These are phyloP conservation scores for Globisporangium rhizosaccharum DNA, from an alignment of 352 stramenopile species.

Conservation along the genomic window DNA sequence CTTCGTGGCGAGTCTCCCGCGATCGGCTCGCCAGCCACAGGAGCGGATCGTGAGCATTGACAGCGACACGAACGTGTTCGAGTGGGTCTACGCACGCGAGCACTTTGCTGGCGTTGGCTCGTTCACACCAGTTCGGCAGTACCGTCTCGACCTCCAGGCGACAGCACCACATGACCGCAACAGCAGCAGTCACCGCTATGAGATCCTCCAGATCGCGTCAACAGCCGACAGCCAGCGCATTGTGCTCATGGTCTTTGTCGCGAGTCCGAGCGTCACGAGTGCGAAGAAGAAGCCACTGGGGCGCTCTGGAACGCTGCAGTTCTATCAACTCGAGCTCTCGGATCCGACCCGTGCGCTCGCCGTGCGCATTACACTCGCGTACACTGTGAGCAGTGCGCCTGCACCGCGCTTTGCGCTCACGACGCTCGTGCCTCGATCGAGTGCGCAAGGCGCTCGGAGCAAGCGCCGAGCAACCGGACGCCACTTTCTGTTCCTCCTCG, in stretches of 20 bases:
- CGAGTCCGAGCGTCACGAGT: constrained; percentile 2
- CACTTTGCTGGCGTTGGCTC: constrained; percentile 40
- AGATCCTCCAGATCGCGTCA: constrained; percentile 38
- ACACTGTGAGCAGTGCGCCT: constrained; percentile 17
- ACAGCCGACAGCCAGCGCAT: constrained; percentile 26
- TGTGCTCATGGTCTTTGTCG: constrained; percentile 39
- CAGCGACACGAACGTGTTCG: constrained; percentile 21
- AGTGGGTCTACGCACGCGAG: constrained; percentile 35
- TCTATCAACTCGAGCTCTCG: constrained; percentile 21
- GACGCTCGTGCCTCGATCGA: background rate
- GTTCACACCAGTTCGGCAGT: constrained; percentile 24
- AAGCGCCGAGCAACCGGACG: background rate
- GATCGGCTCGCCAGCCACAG: background rate
- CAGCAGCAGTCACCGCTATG: constrained; percentile 7
- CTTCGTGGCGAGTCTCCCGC: constrained; percentile 24
- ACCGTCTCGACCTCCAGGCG: constrained; percentile 23
- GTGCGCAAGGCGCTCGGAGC: too few relatives aligned
- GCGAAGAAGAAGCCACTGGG: constrained; percentile 15
- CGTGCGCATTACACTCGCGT: constrained; percentile 20
- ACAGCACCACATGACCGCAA: background rate
- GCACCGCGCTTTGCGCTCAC: constrained; percentile 38
- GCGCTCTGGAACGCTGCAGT: background rate
- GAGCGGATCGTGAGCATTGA: constrained; percentile 38
- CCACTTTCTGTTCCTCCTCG: constrained; percentile 26
- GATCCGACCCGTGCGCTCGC: constrained; percentile 16